Conservation (phyloP, 2,329 filamentous ascomycete genomes). For the Ophiostoma perfectum region DNA sequence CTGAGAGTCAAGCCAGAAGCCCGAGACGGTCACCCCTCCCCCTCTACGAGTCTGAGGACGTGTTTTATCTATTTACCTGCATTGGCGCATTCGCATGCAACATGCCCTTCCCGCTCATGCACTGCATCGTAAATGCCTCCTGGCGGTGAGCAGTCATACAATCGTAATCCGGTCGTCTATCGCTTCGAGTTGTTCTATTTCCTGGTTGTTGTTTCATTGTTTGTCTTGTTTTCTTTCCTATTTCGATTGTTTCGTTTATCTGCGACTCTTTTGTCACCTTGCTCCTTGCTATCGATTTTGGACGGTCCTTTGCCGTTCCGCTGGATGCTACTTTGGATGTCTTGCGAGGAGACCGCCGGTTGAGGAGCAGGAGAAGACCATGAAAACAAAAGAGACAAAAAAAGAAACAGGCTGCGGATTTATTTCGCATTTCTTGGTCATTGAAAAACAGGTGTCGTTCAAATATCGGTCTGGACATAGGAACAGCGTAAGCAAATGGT, state of each 20-base stretch:
- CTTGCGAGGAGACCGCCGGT: no score
- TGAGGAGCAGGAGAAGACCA: no score
- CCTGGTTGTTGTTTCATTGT: neutral
- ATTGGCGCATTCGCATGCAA: conserved; percentile 3
- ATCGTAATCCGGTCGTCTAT: neutral
- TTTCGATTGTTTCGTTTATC: neutral
- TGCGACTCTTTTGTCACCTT: neutral
- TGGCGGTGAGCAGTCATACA: neutral
- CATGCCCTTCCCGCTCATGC: conserved; percentile 10
- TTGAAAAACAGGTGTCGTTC: no score
- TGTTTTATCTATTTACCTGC: neutral
- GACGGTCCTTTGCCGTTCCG: neutral
- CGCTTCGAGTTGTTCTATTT: no score
- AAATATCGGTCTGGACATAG: neutral
- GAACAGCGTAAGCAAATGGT: neutral
- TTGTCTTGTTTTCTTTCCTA: neutral
- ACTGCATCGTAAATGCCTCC: neutral
- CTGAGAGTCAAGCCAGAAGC: no score
- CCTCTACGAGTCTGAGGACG: no score
- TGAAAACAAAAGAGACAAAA: no score
- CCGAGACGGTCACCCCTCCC: no score
- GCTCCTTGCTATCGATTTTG: neutral
- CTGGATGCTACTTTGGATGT: neutral
- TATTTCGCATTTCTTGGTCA: no score
- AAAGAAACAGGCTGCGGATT: no score